A percentile compares a stretch with the other conserved stretches of the same genome.
Evolutionary conservation across 192 early-diverging fungal species (phyloP).

Genomic region (Coemansia sp.): DNA sequence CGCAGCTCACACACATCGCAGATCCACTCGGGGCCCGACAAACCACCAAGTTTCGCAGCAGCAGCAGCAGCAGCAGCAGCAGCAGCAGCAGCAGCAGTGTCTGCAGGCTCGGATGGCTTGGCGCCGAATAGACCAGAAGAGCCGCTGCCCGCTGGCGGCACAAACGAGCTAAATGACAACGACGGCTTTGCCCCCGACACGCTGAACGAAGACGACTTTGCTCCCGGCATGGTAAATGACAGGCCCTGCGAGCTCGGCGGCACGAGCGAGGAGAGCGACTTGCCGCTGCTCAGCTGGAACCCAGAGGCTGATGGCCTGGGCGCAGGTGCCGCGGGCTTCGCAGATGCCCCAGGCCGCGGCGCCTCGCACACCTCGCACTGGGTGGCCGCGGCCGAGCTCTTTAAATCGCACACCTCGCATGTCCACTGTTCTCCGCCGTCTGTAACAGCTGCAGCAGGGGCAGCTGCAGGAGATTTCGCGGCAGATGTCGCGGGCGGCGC

Average conservation of each 20-base stretch:
- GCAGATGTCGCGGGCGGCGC: conserved; percentile 11
- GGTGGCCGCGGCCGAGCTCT: conserved; percentile 6
- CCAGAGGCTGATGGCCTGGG: not conserved
- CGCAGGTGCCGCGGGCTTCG: not conserved
- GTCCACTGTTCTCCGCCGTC: conserved; percentile 17
- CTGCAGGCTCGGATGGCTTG: not conserved
- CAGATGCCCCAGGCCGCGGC: conserved; percentile 12
- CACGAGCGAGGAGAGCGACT: not conserved
- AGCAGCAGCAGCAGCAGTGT: too few species aligned
- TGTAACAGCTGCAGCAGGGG: not conserved
- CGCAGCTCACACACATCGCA: conserved; percentile 32
- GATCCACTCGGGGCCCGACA: conserved; percentile 19
- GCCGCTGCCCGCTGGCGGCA: not conserved
- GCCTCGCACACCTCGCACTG: conserved; percentile 32
- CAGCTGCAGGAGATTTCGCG: conserved; percentile 2
- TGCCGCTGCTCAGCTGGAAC: conserved; percentile 14
- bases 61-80: too few species aligned
- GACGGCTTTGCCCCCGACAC: not conserved
- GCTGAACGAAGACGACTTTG: conserved; percentile 3
- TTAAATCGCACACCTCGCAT: conserved; percentile 32
- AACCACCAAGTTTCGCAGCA: too few species aligned
- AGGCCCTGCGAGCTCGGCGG: not conserved
- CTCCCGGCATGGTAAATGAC: not conserved
- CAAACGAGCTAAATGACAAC: conserved; percentile 11
- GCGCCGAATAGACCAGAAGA: not conserved